Conservation (phyloP, 768 basidiomycete genomes). For the Hygrophorus russula region DNA sequence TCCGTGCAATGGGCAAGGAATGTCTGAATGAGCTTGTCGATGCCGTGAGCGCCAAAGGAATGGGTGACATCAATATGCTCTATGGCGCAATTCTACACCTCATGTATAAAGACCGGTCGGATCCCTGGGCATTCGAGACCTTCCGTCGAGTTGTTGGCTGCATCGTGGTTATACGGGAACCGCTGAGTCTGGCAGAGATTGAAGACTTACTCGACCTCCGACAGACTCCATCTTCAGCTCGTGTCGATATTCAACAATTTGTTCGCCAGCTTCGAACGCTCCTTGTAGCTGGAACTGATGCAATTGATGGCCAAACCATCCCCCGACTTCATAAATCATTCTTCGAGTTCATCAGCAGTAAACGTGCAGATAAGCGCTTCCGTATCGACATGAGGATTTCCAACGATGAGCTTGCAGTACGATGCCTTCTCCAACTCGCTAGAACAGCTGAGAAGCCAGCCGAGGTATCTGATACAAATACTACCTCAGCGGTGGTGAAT, state of each 20-base stretch:
- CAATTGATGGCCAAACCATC: conserved; percentile 6
- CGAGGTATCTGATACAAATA: neutral
- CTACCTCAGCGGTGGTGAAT: neutral
- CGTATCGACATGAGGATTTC: neutral
- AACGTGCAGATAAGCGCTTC: neutral
- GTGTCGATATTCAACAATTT: conserved; percentile 8
- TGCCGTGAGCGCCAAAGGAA: conserved; percentile 5
- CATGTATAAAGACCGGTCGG: neutral
- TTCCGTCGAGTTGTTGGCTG: conserved; percentile 11
- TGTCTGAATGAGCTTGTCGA: conserved; percentile 6
- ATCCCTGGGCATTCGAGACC: conserved; percentile 9
- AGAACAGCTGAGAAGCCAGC: neutral
- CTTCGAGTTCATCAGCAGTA: conserved; percentile 8
- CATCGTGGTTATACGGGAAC: conserved; percentile 8
- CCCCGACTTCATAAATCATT: conserved; percentile 13
- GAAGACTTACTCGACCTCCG: conserved; percentile 7
- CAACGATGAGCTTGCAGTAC: neutral
- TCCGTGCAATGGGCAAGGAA: conserved; percentile 5
- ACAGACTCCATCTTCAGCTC: neutral
- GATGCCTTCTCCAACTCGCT: neutral
- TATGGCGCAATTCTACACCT: conserved; percentile 6
- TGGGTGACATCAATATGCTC: conserved; percentile 10
- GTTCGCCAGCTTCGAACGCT: conserved; percentile 11
- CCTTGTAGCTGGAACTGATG: conserved; percentile 8
- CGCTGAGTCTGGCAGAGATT: conserved; percentile 7